Base-by-base conservation (phyloP, 2,329 filamentous ascomycete species). In the Colletotrichum sp. region DNA sequence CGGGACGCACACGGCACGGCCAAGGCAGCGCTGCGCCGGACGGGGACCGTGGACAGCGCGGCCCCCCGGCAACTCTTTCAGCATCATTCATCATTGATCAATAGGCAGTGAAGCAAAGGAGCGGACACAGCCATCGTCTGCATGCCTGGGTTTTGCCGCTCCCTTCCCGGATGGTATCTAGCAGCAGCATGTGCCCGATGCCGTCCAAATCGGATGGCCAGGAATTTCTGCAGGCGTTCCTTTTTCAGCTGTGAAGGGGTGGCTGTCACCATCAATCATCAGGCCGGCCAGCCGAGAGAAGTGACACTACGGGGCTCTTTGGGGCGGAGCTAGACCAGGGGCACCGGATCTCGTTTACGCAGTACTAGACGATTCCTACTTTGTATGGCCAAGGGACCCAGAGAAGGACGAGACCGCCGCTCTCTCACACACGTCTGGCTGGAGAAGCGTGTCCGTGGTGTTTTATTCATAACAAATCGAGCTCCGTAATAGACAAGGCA, bases 181-280 rank as follows among this genome's bases (percentile, higher is more conserved):
- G 48, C 56, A 66, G 56, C 48, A 55, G 48, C 48, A 27, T 55
- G 43, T 36, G 34, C 22, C 64, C 8, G 28, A 27, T 39, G 28
- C 15, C 56, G 16, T 62, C 48, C 67, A 39, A 70, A 70, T 70
- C 67, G 67, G 67, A 62, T 55, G 36, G 67, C 27, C 67, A 70
- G 56, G 67, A 70, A 27, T 48, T 58, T 8, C 8, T 27, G 34
- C 18, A 28, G 62, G 32, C 22, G 65, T 18, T 62, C 36, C 65
- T 32, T 52, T 66, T 75, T 71, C 68, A 74, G 72, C 68, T 75
- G 68, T 32, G 60, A 56, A 75, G n/a, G 72, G 72, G 55, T 71
- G 52, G 56, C 34, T n/a, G 65, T 30, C 64, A n/a, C 18, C 25
- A 48, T 61, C 70, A 52, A n/a, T 25, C 28, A n/a, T 32, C 39